Evolutionary conservation across 2,329 filamentous ascomycete species (phyloP), one percentile per base, ranked within the genome.

Genomic region (Diplodia intermedia): DNA sequence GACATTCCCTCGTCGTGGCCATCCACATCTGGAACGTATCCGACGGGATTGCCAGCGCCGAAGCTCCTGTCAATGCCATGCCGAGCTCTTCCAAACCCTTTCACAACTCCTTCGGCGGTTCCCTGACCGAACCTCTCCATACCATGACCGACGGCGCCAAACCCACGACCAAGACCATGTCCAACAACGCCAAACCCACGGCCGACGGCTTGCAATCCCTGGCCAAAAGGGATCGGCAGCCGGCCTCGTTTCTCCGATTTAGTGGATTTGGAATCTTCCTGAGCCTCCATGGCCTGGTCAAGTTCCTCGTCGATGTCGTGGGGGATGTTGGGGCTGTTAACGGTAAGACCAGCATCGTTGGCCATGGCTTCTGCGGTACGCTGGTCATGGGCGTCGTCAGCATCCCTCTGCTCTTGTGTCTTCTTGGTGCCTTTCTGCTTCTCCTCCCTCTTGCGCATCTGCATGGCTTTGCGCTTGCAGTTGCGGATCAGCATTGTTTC

Each of bases 401-500:
- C 23, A n/a, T 23, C 50, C 20, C 50, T 56, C 52, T 61, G 20
- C n/a, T 14, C 52, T 18, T 57, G 31, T 7, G 29, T 67, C 49
- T 69, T 67, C 50, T 56, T 63, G 1, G 18, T 36, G 20, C 54
- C 33, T 4, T 18, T 26, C 29, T 26, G n/a, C 20, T 55, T 67
- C 63, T 67, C 38, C 14, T 62, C 65, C 50, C 49, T 56, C 23
- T 29, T 55, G n/a, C 65, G 63, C 33, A 54, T 67, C 38, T 79
- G 73, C 55, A 73, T 72, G 26, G 78, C 75, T 68, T 79, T 78
- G 23, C 36, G 43, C 12, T 67, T 61, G 67, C 92, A 94, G 55
- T 85, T 84, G 69, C 89, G 90, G 72, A 99, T 91, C 50, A 99
- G 82, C 26, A 92, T 88, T 0, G 93, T 97, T 79, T 98, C 91